Percentiles rank a stretch among this genome's conserved stretches.
Evolutionary conservation across 1,284 basidiomycete genomes (phyloP).

Genomic region (Schizophyllum commune): DNA sequence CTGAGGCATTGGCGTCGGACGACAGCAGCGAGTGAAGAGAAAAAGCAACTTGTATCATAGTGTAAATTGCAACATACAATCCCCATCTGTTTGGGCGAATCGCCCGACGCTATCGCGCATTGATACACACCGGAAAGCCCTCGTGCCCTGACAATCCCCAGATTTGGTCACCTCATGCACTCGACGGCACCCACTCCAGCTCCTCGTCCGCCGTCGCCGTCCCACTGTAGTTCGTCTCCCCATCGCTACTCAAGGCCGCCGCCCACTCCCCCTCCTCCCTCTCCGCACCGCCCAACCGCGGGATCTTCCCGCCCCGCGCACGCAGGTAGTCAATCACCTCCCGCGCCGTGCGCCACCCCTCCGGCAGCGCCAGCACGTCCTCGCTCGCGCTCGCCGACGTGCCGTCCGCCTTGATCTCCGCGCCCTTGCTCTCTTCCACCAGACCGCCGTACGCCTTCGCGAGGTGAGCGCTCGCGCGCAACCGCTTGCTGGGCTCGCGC

Average conservation of each 20-base stretch:
- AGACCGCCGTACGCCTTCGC: constrained; percentile 47
- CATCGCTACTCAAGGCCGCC: constrained; percentile 57
- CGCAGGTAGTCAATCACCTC: constrained; percentile 62
- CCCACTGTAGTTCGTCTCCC: constrained; percentile 25
- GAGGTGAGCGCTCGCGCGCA: constrained; percentile 54
- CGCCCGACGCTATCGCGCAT: no score
- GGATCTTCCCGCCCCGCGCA: constrained; percentile 56
- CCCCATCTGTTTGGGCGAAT: not conserved
- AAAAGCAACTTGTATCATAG: constrained; percentile 1
- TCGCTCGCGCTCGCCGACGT: constrained; percentile 14
- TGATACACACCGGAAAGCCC: no score
- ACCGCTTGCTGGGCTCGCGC: constrained; percentile 28
- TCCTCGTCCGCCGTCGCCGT: not conserved
- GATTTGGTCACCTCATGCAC: not conserved
- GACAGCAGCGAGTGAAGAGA: not conserved
- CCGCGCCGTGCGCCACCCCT: constrained; percentile 49
- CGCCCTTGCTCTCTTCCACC: constrained; percentile 18
- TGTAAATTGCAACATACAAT: not conserved
- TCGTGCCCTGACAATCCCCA: no score
- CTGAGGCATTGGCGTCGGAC: constrained; percentile 10
- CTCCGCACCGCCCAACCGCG: constrained; percentile 35
- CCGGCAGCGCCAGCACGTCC: constrained; percentile 14
- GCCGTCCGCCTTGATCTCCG: constrained; percentile 15
- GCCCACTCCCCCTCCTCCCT: constrained; percentile 43
- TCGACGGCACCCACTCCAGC: not conserved